phyloP scores from a whole-genome alignment of 2,329 filamentous ascomycete species.

The Fusarium zealandicum region DNA sequence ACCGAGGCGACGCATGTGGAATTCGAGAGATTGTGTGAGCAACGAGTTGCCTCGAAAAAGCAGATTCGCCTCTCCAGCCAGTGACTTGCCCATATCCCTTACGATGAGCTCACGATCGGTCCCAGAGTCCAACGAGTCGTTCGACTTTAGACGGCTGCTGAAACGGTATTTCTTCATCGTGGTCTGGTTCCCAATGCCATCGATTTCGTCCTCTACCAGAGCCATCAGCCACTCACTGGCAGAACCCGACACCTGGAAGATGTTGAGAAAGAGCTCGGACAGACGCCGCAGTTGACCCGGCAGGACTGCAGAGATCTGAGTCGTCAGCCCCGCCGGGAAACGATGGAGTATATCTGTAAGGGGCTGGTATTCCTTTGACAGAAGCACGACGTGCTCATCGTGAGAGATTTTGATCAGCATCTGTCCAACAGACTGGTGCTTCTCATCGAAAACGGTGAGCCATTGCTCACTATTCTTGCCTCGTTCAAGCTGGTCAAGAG shows the following conservation, averaged over 20 bases:
- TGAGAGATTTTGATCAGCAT: constrained; percentile 84
- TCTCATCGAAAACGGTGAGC: constrained; percentile 82
- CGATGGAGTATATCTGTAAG: constrained; percentile 84
- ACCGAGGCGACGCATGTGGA: constrained; percentile 93
- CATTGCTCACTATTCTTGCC: constrained; percentile 85
- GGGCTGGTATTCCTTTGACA: constrained; percentile 83
- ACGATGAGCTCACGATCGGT: constrained; percentile 76
- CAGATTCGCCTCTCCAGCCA: constrained; percentile 88
- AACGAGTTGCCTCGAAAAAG: constrained; percentile 95
- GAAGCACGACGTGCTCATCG: constrained; percentile 88
- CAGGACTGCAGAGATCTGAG: constrained; percentile 81
- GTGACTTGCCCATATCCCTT: constrained; percentile 78
- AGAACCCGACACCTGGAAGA: constrained; percentile 89
- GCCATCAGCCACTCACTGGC: constrained; percentile 91
- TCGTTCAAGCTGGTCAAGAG: constrained; percentile 78
- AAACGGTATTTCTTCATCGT: constrained; percentile 77
- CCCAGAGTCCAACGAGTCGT: constrained; percentile 68
- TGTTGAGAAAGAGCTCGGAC: constrained; percentile 87
- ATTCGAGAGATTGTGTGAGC: constrained; percentile 90
- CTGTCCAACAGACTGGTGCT: constrained; percentile 78
- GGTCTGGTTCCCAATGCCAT: constrained; percentile 85
- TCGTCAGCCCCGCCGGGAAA: constrained; percentile 83
- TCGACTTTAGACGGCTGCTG: constrained; percentile 73
- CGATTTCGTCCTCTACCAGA: constrained; percentile 95
- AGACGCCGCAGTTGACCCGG: constrained; percentile 80